Evolutionary conservation across 1,284 basidiomycete genomes (phyloP).

Genomic region (Ceratobasidium sp.): DNA sequence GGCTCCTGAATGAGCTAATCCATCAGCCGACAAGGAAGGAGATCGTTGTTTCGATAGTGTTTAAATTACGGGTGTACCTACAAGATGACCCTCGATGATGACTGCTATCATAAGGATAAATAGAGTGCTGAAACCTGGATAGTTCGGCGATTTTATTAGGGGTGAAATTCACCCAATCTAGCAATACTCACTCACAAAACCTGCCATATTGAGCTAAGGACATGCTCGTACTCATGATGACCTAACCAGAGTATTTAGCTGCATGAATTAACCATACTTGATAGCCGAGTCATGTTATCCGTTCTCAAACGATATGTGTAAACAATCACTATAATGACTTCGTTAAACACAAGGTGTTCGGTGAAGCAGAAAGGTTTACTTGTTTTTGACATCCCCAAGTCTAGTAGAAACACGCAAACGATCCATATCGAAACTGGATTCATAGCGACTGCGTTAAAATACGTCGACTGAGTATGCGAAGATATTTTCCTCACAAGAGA

Average conservation of each 20-base stretch:
- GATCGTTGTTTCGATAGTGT: too few relatives aligned
- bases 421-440: constrained; percentile 1
- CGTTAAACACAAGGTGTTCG: neutral
- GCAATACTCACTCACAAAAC: constrained; percentile 13
- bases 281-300: neutral
- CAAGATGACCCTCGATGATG: constrained; percentile 6
- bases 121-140: constrained; percentile 9
- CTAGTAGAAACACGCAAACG: neutral
- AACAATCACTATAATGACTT: neutral
- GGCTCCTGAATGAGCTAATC: neutral
- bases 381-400: neutral
- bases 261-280: too few relatives aligned
- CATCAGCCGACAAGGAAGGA: neutral
- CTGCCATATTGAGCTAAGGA: constrained; percentile 4
- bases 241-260: neutral
- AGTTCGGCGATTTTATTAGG: too few relatives aligned
- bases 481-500: neutral
- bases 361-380: neutral
- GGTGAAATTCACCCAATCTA: neutral
- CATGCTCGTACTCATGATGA: neutral
- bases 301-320: constrained; percentile 4
- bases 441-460: neutral
- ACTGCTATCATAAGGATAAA: constrained; percentile 6
- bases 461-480: neutral
- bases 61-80: neutral